Evolutionary conservation across 2,329 filamentous ascomycete species (phyloP).

Genomic region (Monilinia laxa): DNA sequence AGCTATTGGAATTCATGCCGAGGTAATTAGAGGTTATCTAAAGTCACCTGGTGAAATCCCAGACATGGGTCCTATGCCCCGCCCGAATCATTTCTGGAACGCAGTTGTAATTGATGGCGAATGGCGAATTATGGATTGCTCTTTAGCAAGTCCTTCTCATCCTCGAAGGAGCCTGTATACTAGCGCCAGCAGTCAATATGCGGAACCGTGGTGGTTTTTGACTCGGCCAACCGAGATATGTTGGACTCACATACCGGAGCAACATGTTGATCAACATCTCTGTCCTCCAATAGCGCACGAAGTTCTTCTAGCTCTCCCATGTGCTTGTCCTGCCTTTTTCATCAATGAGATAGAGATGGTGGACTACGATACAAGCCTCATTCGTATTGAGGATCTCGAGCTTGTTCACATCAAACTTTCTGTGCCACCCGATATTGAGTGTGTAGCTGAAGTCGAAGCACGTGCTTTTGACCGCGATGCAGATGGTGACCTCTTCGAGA

Average conservation of each 20-base stretch:
- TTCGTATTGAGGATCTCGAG: constrained; percentile 86
- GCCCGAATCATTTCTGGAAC: constrained; percentile 97
- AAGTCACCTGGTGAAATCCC: constrained; percentile 83
- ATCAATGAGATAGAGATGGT: constrained; percentile 75
- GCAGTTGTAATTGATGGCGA: constrained; percentile 88
- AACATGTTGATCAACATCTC: constrained; percentile 87
- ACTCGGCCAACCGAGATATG: constrained; percentile 83
- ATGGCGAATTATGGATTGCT: constrained; percentile 96
- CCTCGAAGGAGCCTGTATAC: constrained; percentile 78
- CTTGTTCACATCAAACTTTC: constrained; percentile 87
- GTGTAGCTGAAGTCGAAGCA: constrained; percentile 87
- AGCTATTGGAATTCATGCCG: constrained; percentile 83
- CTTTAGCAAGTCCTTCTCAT: constrained; percentile 86
- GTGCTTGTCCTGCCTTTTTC: constrained; percentile 85
- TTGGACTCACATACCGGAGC: constrained; percentile 91
- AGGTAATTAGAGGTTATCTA: constrained; percentile 84
- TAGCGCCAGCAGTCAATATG: constrained; percentile 63
- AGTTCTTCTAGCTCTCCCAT: constrained; percentile 80
- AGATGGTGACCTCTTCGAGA: constrained; percentile 93
- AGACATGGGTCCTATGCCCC: constrained; percentile 78
- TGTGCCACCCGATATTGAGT: constrained; percentile 86
- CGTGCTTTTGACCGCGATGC: constrained; percentile 75
- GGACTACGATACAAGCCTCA: constrained; percentile 86
- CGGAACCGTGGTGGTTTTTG: constrained; percentile 95
- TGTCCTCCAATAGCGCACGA: constrained; percentile 85